Base-by-base conservation (phyloP, 2,329 filamentous ascomycete species). In the Colletotrichum eremochloae region DNA sequence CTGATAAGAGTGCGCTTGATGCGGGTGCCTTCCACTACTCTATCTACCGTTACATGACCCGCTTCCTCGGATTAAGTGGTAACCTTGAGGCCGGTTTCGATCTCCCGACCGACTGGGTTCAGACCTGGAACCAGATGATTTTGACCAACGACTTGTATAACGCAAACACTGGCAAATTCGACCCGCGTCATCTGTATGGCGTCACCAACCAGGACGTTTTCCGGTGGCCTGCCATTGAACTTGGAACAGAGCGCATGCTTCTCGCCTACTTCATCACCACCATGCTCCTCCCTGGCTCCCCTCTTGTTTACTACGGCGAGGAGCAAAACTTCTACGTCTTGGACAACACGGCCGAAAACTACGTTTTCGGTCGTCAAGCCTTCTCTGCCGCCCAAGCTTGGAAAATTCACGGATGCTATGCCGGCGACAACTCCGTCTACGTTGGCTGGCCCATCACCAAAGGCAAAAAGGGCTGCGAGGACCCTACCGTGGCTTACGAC, bases 181-280 rank as follows among this genome's bases (percentile, higher is more conserved):
- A 92, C 75, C 90, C 90, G 4, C 85, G 90, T 1, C 90, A 92
- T 76, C 86, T 92, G 85, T 91, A 87, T 76, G 90, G 90, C 61
- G 86, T 87, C 2, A 90, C 89, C 8, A 92, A 92, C 76, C 90
- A 92, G 79, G 90, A 92, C 77, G 88, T 92, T 9, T 89, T 92
- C 75, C 84, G 89, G 46, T 92, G 90, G 90, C 89, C 89, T 11
- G 85, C 88, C 12, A 82, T 92, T 33, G 81, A 83, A 48, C 85
- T 89, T 69, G 90, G 90, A 5, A 87, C 87, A 0, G 83, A 90
- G 75, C 84, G 87, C 56, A 86, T 89, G 77, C 80, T 91, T 8
- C 79, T 91, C 5, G 90, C 85, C 6, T 82, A 87, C 20, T 91
- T 89, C 75, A 84, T 92, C 56, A 88, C 87, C 1, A 89, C 88